Evolutionary conservation across 768 basidiomycete species (phyloP), one percentile per base, ranked within the genome.

Genomic region (Tylopilus felleus): DNA sequence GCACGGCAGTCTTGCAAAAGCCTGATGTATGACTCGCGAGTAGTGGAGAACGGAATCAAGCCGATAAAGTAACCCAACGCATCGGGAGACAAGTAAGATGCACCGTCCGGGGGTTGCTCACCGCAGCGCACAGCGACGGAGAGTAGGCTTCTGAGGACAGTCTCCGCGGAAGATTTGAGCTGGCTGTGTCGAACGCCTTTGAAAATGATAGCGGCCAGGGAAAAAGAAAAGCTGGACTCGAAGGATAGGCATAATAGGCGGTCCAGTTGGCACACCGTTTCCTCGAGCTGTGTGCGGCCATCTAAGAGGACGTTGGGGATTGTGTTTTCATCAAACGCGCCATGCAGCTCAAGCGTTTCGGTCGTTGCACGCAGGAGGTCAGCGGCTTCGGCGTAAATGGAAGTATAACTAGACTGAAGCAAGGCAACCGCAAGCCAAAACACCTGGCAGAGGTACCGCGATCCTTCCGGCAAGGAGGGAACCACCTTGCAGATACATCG

Each of bases 371-470:
- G 77, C 29, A 96, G 74, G 1, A 97, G 77, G 33, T 79, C 72
- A 45, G 84, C 77, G 1, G 90, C 87, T 64, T 91, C 83, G 45
- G 78, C 66, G 61, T 86, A 88, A 69, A 90, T 78, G 49, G 80
- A 78, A 47, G 85, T 76, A 60, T 90, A 83, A 43, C 86, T 85
- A 16, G 86, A 83, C 69, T 95, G 85, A 17, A 96, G 77, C 21
- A 96, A 77, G 28, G 88, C 85, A 23, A 96, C 85, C 2, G 87
- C 90, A 8, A 95, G 74, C 94, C 94, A 97, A 71, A 96, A 93
- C 21, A 95, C 74, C 48, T 82, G 80, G 21, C 78, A 72, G 7
- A 89, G 74, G 67, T 92, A 94, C 50, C 90, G 78, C 31, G 89
- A 92, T 35, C 82, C 78, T 31, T 77, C 74, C 0, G 80, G 73